Percentiles rank a stretch among this genome's conserved stretches.
These are phyloP conservation scores for Plectosphaerella plurivora DNA, from an alignment of 2,329 filamentous ascomycete species.

Conservation along the genomic window DNA sequence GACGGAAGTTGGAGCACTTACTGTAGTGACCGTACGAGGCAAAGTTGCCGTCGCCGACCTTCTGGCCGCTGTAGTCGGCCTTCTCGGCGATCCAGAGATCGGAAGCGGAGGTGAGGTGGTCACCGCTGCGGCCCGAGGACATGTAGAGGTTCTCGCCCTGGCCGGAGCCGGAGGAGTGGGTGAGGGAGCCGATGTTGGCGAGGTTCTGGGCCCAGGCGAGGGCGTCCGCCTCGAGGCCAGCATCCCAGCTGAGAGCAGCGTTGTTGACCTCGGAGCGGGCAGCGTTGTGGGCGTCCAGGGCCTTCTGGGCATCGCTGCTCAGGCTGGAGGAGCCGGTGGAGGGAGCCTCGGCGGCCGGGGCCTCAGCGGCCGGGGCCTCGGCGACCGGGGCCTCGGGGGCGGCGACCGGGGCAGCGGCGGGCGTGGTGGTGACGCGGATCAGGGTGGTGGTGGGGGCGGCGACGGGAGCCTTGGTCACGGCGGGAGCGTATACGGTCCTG, in stretches of 20 bases:
- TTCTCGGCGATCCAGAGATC: conserved; percentile 10
- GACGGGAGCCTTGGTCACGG: not conserved
- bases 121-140: conserved; percentile 5
- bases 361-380: conserved; percentile 5
- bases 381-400: conserved; percentile 11
- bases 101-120: conserved; percentile 8
- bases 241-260: conserved; percentile 16
- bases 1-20: conserved; percentile 3
- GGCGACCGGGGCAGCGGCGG: conserved; percentile 10
- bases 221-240: conserved; percentile 20
- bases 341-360: conserved; percentile 1
- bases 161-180: conserved; percentile 6
- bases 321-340: conserved; percentile 4
- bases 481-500: not conserved
- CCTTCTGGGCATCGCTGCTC: conserved; percentile 7
- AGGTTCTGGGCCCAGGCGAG: conserved; percentile 12
- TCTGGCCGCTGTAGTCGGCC: conserved; percentile 9
- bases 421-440: conserved; percentile 15
- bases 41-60: conserved; percentile 9
- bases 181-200: conserved; percentile 9
- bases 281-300: conserved; percentile 11
- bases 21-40: conserved; percentile 21
- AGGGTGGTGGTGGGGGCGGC: not conserved
- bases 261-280: conserved; percentile 10
- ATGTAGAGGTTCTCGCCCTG: conserved; percentile 14